Percentiles rank a stretch among this genome's conserved stretches.
Evolutionary conservation across 192 early-diverging fungal genomes (phyloP).

Genomic region (Linnemannia exigua): DNA sequence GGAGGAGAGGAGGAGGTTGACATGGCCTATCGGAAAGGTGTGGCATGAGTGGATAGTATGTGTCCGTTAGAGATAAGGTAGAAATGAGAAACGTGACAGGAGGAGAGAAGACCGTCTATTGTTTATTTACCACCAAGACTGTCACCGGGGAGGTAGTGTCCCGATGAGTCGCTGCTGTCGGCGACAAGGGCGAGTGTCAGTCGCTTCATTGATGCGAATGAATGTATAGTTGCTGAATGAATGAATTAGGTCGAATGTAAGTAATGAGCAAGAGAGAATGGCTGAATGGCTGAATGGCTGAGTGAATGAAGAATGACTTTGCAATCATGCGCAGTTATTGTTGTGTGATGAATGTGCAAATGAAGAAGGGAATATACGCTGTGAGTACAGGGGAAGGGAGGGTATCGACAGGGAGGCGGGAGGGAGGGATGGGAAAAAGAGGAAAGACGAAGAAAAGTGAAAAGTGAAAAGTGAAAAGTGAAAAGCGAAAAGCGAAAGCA

Average conservation of each 20-base stretch:
- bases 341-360: too few species aligned
- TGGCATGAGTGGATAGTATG: too few species aligned
- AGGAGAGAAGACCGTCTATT: neutral
- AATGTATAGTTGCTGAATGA: too few species aligned
- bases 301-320: too few species aligned
- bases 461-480: too few species aligned
- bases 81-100: neutral
- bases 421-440: too few species aligned
- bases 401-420: too few species aligned
- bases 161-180: neutral
- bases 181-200: slow-evolving; percentile 9
- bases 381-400: too few species aligned
- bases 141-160: slow-evolving; percentile 31
- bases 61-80: neutral
- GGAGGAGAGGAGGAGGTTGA: slow-evolving; percentile 4
- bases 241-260: neutral
- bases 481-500: too few species aligned
- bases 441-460: too few species aligned
- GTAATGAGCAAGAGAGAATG: neutral
- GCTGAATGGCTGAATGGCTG: neutral
- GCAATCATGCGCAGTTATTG: too few species aligned
- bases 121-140: slow-evolving; percentile 14
- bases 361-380: too few species aligned
- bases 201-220: slow-evolving; percentile 20
- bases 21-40: slow-evolving; percentile 12